A percentile compares a stretch with the other conserved stretches of the same genome.
Evolutionary conservation across 257 asterid genomes (phyloP).

Genomic region (Fraxinus excelsior): DNA sequence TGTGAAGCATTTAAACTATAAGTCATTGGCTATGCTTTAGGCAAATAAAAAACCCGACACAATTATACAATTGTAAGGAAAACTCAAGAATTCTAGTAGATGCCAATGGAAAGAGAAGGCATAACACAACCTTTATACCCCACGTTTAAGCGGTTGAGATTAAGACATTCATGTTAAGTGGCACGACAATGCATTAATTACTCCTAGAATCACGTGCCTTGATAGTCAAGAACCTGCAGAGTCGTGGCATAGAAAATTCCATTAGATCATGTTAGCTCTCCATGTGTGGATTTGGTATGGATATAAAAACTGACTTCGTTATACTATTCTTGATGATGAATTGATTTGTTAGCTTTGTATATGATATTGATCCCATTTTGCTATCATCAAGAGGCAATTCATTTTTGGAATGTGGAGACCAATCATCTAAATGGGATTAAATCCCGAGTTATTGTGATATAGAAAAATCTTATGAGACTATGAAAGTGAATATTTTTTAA

Average conservation of each 20-base stretch:
- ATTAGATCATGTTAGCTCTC: no score
- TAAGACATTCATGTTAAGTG: background rate
- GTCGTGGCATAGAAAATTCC: background rate
- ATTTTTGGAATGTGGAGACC: background rate
- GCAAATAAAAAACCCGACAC: background rate
- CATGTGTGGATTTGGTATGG: background rate
- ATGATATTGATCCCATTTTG: no score
- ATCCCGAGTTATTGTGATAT: background rate
- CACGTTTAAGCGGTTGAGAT: background rate
- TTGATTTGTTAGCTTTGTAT: background rate
- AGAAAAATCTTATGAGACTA: background rate
- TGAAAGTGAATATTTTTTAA: no score
- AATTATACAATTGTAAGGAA: no score
- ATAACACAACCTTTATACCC: background rate
- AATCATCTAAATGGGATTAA: background rate
- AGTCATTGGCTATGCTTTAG: no score
- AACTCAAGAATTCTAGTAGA: background rate
- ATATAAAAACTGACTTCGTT: background rate
- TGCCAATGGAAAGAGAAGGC: background rate
- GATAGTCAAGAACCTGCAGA: background rate
- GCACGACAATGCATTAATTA: background rate
- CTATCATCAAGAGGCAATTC: background rate
- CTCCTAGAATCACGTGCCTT: background rate
- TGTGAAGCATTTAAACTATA: no score
- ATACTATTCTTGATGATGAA: background rate